Conservation (phyloP, 306 rosid genomes). For the Phaseolus lunatus region DNA sequence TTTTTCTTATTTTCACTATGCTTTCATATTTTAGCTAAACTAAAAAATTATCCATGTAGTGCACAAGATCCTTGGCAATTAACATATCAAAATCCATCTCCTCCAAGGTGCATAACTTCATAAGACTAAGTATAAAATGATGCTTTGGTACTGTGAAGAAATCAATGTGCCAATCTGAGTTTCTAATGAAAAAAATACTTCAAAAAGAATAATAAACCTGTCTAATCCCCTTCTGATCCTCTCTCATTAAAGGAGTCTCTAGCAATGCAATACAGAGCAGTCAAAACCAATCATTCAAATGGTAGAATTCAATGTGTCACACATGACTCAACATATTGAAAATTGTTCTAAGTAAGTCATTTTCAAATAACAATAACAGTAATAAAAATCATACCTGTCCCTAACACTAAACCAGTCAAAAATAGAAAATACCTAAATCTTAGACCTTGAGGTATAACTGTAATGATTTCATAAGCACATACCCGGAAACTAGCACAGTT, state of each 20-base stretch:
- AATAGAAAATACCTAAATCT: conserved; percentile 1
- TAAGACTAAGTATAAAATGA: not conserved
- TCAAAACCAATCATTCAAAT: not conserved
- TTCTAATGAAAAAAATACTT: not conserved
- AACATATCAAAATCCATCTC: conserved; percentile 5
- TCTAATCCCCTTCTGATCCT: not conserved
- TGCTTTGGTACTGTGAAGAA: not conserved
- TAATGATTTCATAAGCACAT: conserved; percentile 13
- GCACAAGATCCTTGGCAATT: not conserved
- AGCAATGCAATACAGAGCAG: not conserved
- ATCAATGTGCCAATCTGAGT: not conserved
- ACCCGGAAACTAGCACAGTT: not conserved
- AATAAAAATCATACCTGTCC: conserved; percentile 3
- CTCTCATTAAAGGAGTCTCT: conserved; percentile 8
- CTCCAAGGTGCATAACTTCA: conserved; percentile 24
- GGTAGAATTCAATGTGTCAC: not conserved
- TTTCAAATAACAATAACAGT: not conserved
- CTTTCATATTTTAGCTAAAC: not conserved
- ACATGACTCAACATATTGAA: not conserved
- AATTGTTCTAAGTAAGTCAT: not conserved
- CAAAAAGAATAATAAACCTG: not conserved
- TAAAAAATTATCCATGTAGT: not conserved
- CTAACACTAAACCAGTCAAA: conserved; percentile 18
- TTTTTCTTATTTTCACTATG: not conserved
- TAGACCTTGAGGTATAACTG: not conserved